Base-by-base conservation (phyloP, 2,329 filamentous ascomycete genomes). In the Corynespora cassiicola region DNA sequence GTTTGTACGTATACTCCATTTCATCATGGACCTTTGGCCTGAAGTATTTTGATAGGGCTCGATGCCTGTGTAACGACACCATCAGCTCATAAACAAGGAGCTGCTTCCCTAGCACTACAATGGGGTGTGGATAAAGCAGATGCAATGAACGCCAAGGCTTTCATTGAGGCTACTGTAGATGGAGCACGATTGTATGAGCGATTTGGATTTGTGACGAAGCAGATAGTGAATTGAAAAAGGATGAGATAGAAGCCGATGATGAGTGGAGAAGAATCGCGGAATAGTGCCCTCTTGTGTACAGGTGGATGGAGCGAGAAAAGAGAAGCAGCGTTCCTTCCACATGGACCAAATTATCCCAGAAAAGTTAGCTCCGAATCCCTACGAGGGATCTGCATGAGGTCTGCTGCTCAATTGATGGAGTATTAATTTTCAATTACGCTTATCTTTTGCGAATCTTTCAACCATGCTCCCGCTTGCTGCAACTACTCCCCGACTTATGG, bases 101-200 rank as follows among this genome's bases (percentile, higher is more conserved):
- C 65, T 6, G 68, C 65, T 1, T 45, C 43, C 2, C 35, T 60
- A 46, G 40, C 55, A 11, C 23, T 71, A 47, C 26, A 61, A 25
- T 56, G 53, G 51, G 68, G 66, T 1, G 35, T 58, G 7, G 43
- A 58, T 23, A 39, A 53, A 36, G 66, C 65, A 18, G 66, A 71
- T 47, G 44, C 54, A 37, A 28, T 61, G 24, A 56, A 60, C 1
- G n/a, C 71, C 12, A 51, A 56, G 22, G 50, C 49, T 2, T 71
- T 62, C 39, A 36, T 72, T n/a, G 69, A 71, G 41, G 56, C 60
- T 7, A 60, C 54, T 20, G 47, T 57, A 15, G 52, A 55, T 31
- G 69, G 68, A 0, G 54, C 54, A 25, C 52, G 49, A 15, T 33
- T 71, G 20, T 72, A 72, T 40, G 54, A 49, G 39, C 49, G 49